A percentile compares a stretch with the other conserved stretches of the same genome.
Conservation (phyloP, 495 filamentous ascomycete species). For the Lindgomyces ingoldianus region DNA sequence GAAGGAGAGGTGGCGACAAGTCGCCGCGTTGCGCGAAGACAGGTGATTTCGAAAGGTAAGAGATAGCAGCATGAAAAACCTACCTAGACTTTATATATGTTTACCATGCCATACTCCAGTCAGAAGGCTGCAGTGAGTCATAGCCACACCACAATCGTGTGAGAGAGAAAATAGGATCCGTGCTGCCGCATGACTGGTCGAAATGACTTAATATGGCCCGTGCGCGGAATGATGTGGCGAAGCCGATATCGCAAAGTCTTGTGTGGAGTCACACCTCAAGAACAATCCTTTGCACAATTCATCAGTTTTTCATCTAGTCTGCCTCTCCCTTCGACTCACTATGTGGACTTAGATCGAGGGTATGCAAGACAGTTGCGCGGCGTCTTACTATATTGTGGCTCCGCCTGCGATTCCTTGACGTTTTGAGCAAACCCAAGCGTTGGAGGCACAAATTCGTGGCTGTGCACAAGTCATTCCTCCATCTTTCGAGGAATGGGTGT, state of each 20-base stretch:
- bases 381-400: constrained; percentile 17
- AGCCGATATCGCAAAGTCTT: constrained; percentile 23
- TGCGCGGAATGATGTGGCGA: constrained; percentile 22
- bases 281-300: constrained; percentile 15
- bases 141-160: constrained; percentile 27
- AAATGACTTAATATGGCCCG: constrained; percentile 17
- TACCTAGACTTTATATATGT: constrained; percentile 28
- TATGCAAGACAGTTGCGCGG: constrained; percentile 12
- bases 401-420: not conserved
- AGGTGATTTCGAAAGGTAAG: constrained; percentile 1
- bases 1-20: constrained; percentile 24
- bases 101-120: constrained; percentile 11
- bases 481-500: constrained; percentile 6
- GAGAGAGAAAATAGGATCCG: constrained; percentile 8
- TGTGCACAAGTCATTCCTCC: constrained; percentile 15
- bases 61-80: constrained; percentile 2
- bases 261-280: constrained; percentile 14
- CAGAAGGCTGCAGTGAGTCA: constrained; percentile 30
- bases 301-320: constrained; percentile 11
- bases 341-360: not conserved
- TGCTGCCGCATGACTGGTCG: constrained; percentile 27
- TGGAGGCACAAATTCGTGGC: constrained; percentile 16
- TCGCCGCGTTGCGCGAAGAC: constrained; percentile 1
- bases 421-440: not conserved
- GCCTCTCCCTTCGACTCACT: constrained; percentile 11